A percentile compares a stretch with the other conserved stretches of the same genome.
Conservation (phyloP, 495 filamentous ascomycete species). For the Daldinia grandis region DNA sequence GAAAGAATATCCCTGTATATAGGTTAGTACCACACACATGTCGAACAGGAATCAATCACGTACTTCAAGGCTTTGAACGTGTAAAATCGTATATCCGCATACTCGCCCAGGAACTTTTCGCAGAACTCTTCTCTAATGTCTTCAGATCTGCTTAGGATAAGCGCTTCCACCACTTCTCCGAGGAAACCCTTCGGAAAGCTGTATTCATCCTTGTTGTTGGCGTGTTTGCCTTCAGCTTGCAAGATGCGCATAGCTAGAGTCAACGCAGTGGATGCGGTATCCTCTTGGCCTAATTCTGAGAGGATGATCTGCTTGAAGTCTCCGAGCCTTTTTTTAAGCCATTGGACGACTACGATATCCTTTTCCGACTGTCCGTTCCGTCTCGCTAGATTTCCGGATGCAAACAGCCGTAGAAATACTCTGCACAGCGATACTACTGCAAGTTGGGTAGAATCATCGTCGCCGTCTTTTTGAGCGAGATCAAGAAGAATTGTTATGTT, state of each 20-base stretch:
- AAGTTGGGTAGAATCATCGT: slow-evolving; percentile 54
- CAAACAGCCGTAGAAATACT: slow-evolving; percentile 85
- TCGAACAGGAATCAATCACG: slow-evolving; percentile 42
- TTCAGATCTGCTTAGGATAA: slow-evolving; percentile 67
- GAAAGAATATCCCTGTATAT: slow-evolving; percentile 50
- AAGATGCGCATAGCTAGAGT: slow-evolving; percentile 83
- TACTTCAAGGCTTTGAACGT: slow-evolving; percentile 77
- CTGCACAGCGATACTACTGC: slow-evolving; percentile 85
- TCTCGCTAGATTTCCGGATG: slow-evolving; percentile 73
- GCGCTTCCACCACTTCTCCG: slow-evolving; percentile 63
- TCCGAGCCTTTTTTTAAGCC: slow-evolving; percentile 77
- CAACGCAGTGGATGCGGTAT: slow-evolving; percentile 67
- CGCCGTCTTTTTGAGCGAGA: slow-evolving; percentile 56
- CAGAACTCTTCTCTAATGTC: slow-evolving; percentile 73
- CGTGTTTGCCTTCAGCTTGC: slow-evolving; percentile 74
- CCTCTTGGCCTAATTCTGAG: slow-evolving; percentile 62
- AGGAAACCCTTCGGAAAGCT: slow-evolving; percentile 73
- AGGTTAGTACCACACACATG: slow-evolving; percentile 23
- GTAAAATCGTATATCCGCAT: slow-evolving; percentile 85
- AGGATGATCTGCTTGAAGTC: slow-evolving; percentile 71
- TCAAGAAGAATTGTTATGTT: slow-evolving; percentile 80
- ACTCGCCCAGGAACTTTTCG: slow-evolving; percentile 77
- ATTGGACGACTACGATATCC: slow-evolving; percentile 75
- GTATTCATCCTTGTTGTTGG: slow-evolving; percentile 66
- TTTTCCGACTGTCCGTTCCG: slow-evolving; percentile 70